Evolutionary conservation across 2,329 filamentous ascomycete species (phyloP).

Genomic region (Botrytis sinoallii): DNA sequence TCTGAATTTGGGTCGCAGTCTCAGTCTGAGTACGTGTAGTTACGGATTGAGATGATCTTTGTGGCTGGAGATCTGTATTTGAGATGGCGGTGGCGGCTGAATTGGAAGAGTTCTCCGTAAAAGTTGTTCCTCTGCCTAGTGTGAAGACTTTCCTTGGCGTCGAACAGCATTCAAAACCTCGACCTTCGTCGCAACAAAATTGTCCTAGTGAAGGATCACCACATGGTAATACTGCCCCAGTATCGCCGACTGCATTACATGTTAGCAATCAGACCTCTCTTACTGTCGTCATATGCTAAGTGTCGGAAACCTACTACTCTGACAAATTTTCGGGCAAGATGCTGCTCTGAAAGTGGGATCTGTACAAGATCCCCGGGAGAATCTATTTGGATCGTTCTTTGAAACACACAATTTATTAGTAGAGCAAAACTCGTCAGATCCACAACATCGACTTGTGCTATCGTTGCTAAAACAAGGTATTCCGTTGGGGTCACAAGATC

Average conservation of each 20-base stretch:
- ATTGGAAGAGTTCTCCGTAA: not conserved
- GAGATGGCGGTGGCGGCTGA: not conserved
- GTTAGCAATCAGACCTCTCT: not conserved
- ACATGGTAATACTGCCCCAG: slow-evolving; percentile 21
- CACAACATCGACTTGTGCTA: slow-evolving; percentile 23
- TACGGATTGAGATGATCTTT: not conserved
- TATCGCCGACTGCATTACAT: slow-evolving; percentile 18
- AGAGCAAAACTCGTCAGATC: slow-evolving; percentile 23
- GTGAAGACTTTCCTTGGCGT: slow-evolving; percentile 20
- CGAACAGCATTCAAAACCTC: slow-evolving; percentile 21
- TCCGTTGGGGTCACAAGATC: slow-evolving; percentile 19
- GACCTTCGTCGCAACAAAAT: slow-evolving; percentile 28
- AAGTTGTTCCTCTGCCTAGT: slow-evolving; percentile 12
- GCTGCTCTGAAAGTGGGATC: slow-evolving; percentile 20
- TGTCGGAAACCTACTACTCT: slow-evolving; percentile 20
- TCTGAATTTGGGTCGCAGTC: not conserved
- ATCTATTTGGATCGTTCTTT: slow-evolving; percentile 17
- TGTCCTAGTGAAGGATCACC: slow-evolving; percentile 20
- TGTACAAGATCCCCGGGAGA: slow-evolving; percentile 23
- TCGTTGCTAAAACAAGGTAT: slow-evolving; percentile 23
- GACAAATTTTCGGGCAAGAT: slow-evolving; percentile 25
- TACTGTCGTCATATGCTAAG: not conserved
- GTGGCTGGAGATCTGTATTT: not conserved
- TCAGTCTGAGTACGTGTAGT: not conserved
- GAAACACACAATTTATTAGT: slow-evolving; percentile 25